phyloP scores from a whole-genome alignment of 305 asterid genomes.

The Fraxinus xanthoxyloides region DNA sequence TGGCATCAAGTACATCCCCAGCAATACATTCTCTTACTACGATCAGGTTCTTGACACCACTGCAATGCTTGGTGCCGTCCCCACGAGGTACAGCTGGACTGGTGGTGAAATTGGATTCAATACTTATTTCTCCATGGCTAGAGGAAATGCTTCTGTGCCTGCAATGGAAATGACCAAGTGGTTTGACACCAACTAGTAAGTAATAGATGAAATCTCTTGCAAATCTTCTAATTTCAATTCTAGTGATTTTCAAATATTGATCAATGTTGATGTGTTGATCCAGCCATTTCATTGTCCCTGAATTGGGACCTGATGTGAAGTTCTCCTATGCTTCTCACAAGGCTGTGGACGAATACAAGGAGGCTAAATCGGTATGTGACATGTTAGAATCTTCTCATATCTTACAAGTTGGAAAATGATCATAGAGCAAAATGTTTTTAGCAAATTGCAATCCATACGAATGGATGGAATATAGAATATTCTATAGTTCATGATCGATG shows the following conservation, averaged over 20 bases:
- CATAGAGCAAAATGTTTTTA: not conserved
- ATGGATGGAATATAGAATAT: not conserved
- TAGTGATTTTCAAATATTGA: not conserved
- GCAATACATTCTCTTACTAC: constrained; percentile 68
- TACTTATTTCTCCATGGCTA: constrained; percentile 29
- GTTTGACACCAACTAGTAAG: constrained; percentile 57
- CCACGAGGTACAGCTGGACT: constrained; percentile 22
- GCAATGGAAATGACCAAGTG: constrained; percentile 62
- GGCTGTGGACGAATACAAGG: constrained; percentile 85
- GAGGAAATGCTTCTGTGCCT: constrained; percentile 50
- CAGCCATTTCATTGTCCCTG: constrained; percentile 92
- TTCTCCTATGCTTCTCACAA: constrained; percentile 88
- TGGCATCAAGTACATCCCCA: constrained; percentile 59
- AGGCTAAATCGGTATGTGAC: constrained; percentile 74
- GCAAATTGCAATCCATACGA: not conserved
- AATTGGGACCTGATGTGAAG: constrained; percentile 83
- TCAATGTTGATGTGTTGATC: constrained; percentile 1
- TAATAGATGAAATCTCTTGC: constrained; percentile 5
- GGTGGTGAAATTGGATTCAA: constrained; percentile 27
- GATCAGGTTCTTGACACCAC: constrained; percentile 62
- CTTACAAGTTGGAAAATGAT: not conserved
- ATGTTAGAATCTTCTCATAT: not conserved
- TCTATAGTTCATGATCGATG: not conserved
- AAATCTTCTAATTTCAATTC: not conserved
- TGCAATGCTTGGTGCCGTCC: constrained; percentile 28